These are phyloP conservation scores for Lichtheimia hyalospora DNA, from an alignment of 371 early-diverging fungal genomes.

Conservation along the genomic window DNA sequence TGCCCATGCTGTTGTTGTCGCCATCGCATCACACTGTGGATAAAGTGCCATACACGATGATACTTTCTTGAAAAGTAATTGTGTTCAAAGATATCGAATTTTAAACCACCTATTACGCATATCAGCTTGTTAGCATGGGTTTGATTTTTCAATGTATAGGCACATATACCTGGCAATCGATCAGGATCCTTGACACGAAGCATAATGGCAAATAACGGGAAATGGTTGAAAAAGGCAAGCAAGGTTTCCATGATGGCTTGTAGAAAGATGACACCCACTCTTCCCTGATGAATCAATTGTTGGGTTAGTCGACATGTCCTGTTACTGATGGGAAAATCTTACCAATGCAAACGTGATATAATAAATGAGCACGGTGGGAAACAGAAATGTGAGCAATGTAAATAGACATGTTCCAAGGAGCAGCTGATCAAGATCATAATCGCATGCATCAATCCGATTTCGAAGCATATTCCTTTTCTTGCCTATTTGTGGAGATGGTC, in stretches of 20 bases:
- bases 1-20: no score
- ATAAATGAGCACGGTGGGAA: conserved; percentile 94
- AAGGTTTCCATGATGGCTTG: conserved; percentile 83
- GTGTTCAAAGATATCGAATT: conserved; percentile 44
- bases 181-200: conserved; percentile 85
- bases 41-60: conserved; percentile 16
- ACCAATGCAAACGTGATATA: conserved; percentile 88
- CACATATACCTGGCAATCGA: conserved; percentile 74
- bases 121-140: background rate
- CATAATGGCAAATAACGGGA: conserved; percentile 91
- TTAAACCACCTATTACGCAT: conserved; percentile 40
- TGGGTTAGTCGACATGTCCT: background rate
- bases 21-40: background rate
- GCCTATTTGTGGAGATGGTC: conserved; percentile 37
- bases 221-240: conserved; percentile 89
- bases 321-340: conserved; percentile 17
- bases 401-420: conserved; percentile 94
- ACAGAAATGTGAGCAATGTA: conserved; percentile 88
- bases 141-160: background rate
- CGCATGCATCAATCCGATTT: conserved; percentile 90
- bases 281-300: conserved; percentile 35
- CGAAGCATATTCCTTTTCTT: conserved; percentile 90
- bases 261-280: conserved; percentile 78
- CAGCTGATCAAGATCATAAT: conserved; percentile 94
- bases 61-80: conserved; percentile 31